These are phyloP conservation scores for Peniophora sp. DNA, from an alignment of 1,284 basidiomycete species.

Conservation along the genomic window DNA sequence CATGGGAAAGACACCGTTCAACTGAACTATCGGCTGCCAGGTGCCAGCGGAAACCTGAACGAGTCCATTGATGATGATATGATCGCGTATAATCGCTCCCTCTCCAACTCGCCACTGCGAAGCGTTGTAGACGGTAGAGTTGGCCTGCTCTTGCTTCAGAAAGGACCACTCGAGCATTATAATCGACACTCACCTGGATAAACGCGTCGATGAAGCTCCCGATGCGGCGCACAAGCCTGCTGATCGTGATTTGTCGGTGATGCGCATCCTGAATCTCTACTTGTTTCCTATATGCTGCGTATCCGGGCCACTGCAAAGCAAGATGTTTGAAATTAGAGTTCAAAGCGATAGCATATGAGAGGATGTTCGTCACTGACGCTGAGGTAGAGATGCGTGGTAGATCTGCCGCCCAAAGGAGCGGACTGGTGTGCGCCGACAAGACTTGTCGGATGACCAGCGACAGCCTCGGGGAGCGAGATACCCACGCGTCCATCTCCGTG, in stretches of 20 bases:
- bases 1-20: neutral
- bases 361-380: neutral
- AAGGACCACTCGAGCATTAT: neutral
- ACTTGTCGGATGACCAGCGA: neutral
- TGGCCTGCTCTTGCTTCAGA: neutral
- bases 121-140: neutral
- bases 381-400: neutral
- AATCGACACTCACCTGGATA: neutral
- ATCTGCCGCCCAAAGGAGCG: neutral
- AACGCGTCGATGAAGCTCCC: neutral
- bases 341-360: too few species aligned
- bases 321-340: neutral
- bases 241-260: neutral
- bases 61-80: slow-evolving; percentile 9
- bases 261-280: neutral
- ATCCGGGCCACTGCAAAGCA: slow-evolving; percentile 1
- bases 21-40: slow-evolving; percentile 10
- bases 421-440: neutral
- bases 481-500: neutral
- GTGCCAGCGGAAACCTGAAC: slow-evolving; percentile 9
- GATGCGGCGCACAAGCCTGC: neutral
- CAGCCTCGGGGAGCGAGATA: neutral
- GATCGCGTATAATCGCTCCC: slow-evolving; percentile 3
- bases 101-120: slow-evolving; percentile 3
- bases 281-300: neutral